Percentiles rank a stretch among this genome's conserved stretches.
Evolutionary conservation across 1,139 yeast species (phyloP).

Genomic region (Taphrina wiesneri): DNA sequence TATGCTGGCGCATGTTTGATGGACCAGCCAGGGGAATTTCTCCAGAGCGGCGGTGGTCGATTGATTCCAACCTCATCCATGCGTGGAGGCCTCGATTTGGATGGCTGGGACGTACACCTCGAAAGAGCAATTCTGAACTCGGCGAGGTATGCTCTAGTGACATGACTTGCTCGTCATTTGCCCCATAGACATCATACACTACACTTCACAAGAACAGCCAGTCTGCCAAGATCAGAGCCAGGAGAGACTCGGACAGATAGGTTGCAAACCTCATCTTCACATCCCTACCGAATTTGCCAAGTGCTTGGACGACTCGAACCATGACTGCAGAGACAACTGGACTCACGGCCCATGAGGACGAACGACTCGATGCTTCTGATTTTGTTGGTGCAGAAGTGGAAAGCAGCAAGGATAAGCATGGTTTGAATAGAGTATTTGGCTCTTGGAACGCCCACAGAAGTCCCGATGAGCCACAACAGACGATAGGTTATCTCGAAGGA

Average conservation of each 20-base stretch:
- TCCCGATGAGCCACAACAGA: conserved; percentile 2
- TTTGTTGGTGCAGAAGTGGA: conserved; percentile 31
- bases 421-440: conserved; percentile 4
- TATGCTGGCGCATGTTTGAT: not conserved
- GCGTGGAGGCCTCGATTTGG: not conserved
- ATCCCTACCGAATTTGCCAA: no score
- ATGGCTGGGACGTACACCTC: not conserved
- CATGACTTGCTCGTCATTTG: not conserved
- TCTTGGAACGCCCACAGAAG: not conserved
- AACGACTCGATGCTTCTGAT: conserved; percentile 24
- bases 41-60: not conserved
- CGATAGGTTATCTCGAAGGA: conserved; percentile 11
- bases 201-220: no score
- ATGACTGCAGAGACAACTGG: conserved; percentile 11
- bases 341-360: conserved; percentile 15
- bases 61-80: not conserved
- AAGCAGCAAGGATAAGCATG: not conserved
- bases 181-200: not conserved
- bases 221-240: no score
- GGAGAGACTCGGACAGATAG: no score
- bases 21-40: not conserved
- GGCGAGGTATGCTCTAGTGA: not conserved
- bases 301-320: not conserved
- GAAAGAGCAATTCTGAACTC: not conserved
- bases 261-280: no score